Evolutionary conservation across 2,329 filamentous ascomycete species (phyloP).

Genomic region (Pezicula radicicola): DNA sequence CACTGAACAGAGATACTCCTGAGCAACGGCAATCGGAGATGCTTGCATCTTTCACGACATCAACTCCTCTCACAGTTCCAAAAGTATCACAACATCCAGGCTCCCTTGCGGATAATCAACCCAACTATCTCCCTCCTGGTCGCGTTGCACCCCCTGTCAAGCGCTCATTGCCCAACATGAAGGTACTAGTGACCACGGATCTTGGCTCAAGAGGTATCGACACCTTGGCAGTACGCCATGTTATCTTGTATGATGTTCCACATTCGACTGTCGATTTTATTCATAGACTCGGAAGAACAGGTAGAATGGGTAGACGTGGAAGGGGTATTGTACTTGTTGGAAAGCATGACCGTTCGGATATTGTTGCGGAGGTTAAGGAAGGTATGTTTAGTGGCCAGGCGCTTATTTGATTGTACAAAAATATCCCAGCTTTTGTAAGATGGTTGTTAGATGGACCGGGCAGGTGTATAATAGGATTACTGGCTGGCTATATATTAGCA

Average conservation of each 20-base stretch:
- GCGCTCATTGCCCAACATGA: constrained; percentile 64
- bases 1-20: constrained; percentile 79
- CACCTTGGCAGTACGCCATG: constrained; percentile 84
- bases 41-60: constrained; percentile 67
- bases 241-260: constrained; percentile 95
- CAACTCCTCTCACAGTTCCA: constrained; percentile 34
- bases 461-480: background rate
- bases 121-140: constrained; percentile 27
- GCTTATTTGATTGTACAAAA: constrained; percentile 49
- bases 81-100: constrained; percentile 31
- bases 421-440: background rate
- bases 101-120: constrained; percentile 34
- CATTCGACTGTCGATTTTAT: constrained; percentile 98
- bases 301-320: constrained; percentile 87
- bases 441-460: background rate
- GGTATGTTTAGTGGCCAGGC: constrained; percentile 83
- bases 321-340: constrained; percentile 88
- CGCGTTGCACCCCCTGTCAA: constrained; percentile 19
- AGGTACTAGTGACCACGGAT: constrained; percentile 92
- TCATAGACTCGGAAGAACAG: constrained; percentile 87
- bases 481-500: no score
- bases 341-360: constrained; percentile 82
- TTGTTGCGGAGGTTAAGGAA: constrained; percentile 87
- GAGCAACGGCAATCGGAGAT: constrained; percentile 76
- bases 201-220: constrained; percentile 91